Evolutionary conservation across 768 basidiomycete species (phyloP), one percentile per base, ranked within the genome.

Genomic region (Trametes cinnabarina): DNA sequence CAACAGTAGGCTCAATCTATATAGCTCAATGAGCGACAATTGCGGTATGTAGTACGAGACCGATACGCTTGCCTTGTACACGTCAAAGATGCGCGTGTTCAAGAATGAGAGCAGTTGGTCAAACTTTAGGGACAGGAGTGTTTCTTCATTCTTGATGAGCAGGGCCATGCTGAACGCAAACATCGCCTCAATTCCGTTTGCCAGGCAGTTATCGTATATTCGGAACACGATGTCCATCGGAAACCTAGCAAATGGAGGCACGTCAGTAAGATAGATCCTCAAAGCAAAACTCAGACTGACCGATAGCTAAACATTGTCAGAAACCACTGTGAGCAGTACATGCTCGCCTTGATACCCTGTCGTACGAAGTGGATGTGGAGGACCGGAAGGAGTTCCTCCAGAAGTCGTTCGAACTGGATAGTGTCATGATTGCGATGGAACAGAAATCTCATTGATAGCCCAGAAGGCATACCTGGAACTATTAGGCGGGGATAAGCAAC

Each of bases 241-340:
- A 71, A 98, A 98, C 26, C 97, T 97, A 54, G 4, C 9, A 34
- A 4, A 10, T 17, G 20, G 37, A 11, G 23, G 22, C 14, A 26
- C 6, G 1, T 10, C 14, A 3, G 28, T 8, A 19, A n/a, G 3
- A 3, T 3, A 10, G 11, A 9, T 6, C 3, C 11, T 20, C n/a
- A 46, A 28, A 3, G 3, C 32, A 39, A 14, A 8, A 47, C 5
- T 30, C 39, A 6, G 14, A 68, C 81, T 66, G 67, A 88, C 92
- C 92, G 85, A 73, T 96, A 98, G 68, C 92, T 92, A 77, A 98
- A 98, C 70, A 99, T 75, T 0, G 97, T 98, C 69, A 99, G 78
- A 73, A 98, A 98, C 97, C 97, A 99, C 63, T 98, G 97, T 14
- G 92, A 94, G 67, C 93, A 96, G 69, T 90, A 98, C 94, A 99